phyloP scores from a whole-genome alignment of 257 asterid genomes.

The Gentiana dahurica region DNA sequence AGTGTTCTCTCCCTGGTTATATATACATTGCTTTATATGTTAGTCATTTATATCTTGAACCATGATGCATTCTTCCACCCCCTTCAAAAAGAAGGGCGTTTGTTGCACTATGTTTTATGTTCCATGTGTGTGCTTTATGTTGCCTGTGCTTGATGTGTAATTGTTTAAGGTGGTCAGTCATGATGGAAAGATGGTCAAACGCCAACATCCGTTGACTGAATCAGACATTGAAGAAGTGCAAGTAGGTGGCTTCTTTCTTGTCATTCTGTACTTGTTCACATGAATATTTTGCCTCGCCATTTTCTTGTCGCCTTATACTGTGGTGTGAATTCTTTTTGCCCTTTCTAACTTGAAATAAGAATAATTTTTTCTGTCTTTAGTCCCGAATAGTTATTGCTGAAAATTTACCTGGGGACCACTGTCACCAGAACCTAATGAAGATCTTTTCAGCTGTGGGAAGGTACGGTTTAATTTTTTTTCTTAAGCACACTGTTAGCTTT shows the following conservation, averaged over 20 bases:
- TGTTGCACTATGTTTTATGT: not conserved
- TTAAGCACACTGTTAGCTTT: not conserved
- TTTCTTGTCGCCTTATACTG: not conserved
- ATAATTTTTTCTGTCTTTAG: conserved; percentile 18
- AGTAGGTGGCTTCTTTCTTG: conserved; percentile 28
- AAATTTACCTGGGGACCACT: conserved; percentile 85
- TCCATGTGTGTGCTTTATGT: not conserved
- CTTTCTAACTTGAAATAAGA: not conserved
- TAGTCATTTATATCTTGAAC: not conserved
- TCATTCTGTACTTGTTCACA: not conserved
- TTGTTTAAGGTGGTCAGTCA: conserved; percentile 60
- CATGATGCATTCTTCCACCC: not conserved
- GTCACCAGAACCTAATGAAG: conserved; percentile 88
- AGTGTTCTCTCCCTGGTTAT: conserved; percentile 10
- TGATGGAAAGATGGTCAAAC: conserved; percentile 76
- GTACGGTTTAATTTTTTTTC: conserved; percentile 20
- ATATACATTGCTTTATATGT: not conserved
- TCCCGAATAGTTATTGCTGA: conserved; percentile 78
- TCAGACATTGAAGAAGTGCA: conserved; percentile 79
- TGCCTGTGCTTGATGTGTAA: conserved; percentile 3
- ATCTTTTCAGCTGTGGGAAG: conserved; percentile 81
- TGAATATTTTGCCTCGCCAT: not conserved
- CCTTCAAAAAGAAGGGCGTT: not conserved
- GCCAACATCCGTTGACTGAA: conserved; percentile 53
- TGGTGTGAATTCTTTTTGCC: not conserved